Base-by-base conservation (phyloP, 2,329 filamentous ascomycete genomes). In the Teratosphaeria pseudoeucalypti region DNA sequence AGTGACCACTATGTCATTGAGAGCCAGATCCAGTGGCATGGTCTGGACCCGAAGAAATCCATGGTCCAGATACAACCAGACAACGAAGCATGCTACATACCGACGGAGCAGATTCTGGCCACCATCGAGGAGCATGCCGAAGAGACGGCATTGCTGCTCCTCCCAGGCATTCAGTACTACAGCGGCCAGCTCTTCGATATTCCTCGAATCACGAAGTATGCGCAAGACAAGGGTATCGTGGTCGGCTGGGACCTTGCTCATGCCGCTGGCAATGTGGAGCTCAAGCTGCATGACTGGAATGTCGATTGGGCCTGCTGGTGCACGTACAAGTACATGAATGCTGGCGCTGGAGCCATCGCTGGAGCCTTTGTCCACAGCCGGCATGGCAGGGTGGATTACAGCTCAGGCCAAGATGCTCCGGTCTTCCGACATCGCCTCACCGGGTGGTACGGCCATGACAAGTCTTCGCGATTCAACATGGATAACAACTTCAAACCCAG, bases 261-360 rank as follows among this genome's bases (percentile, higher is more conserved):
- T 72, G 89, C 90, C 0, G 88, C 84, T 23, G 91, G 91, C 32
- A 96, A 96, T 69, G 88, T 95, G 2, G 84, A 88, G 56, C 76
- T 96, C 19, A 76, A 79, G 59, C 80, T 96, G 23, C 90, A 95
- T 72, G 89, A 92, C 65, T 96, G 91, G 91, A 82, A 88, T 65
- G 90, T 95, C 32, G 91, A 96, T 72, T 95, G 95, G 68, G 91
- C 91, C 12, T 89, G 84, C 61, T 96, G 91, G 91, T 96, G 91
- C 74, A 92, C 86, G 16, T 96, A 96, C 80, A 96, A 96, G 77
- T 96, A 96, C 76, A 82, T 95, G 73, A 95, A 95, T 71, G 85
- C 86, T n/a, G 91, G 91, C 0, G 89, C 91, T 0, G 91, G 91
- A 3, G 81, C 85, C 12, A 95, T 95, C 64, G 89, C 84, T 1